Conservation (phyloP, 805 yeast species). For the Pichia scutulata region DNA sequence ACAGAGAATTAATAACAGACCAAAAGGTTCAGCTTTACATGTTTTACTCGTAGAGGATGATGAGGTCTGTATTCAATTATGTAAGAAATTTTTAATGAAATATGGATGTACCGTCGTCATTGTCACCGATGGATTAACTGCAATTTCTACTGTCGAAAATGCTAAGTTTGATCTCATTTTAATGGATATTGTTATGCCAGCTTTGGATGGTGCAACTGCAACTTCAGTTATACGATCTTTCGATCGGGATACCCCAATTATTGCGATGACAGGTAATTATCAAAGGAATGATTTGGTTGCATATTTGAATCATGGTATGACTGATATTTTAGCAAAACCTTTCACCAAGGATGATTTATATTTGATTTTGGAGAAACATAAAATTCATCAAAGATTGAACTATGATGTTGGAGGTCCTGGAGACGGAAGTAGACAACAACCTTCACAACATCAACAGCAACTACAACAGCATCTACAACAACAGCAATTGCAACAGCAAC, state of each 20-base stretch:
- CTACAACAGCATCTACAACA: constrained; percentile 7
- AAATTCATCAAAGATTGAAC: constrained; percentile 31
- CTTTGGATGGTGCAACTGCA: constrained; percentile 83
- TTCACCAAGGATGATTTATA: constrained; percentile 83
- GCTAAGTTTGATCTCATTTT: constrained; percentile 67
- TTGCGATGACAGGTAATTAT: constrained; percentile 91
- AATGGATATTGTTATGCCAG: constrained; percentile 90
- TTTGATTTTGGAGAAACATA: constrained; percentile 67
- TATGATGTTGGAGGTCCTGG: not conserved
- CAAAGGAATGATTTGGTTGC: constrained; percentile 74
- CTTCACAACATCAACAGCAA: constrained; percentile 3
- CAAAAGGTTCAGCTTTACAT: constrained; percentile 41
- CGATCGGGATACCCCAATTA: constrained; percentile 80
- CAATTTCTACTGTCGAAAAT: constrained; percentile 68
- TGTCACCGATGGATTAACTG: constrained; percentile 87
- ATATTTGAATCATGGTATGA: constrained; percentile 82
- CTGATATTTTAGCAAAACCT: constrained; percentile 89
- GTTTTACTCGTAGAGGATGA: constrained; percentile 77
- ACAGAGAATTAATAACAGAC: constrained; percentile 20
- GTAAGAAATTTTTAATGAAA: constrained; percentile 73
- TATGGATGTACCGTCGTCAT: constrained; percentile 92
- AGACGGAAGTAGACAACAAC: not conserved
- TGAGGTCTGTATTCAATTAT: constrained; percentile 71
- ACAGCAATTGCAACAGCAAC: not conserved
- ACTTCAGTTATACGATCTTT: constrained; percentile 81